Percentiles rank a stretch among this genome's conserved stretches.
Evolutionary conservation across 129 eudicot species (phyloP).

Genomic region (Logfia minima): DNA sequence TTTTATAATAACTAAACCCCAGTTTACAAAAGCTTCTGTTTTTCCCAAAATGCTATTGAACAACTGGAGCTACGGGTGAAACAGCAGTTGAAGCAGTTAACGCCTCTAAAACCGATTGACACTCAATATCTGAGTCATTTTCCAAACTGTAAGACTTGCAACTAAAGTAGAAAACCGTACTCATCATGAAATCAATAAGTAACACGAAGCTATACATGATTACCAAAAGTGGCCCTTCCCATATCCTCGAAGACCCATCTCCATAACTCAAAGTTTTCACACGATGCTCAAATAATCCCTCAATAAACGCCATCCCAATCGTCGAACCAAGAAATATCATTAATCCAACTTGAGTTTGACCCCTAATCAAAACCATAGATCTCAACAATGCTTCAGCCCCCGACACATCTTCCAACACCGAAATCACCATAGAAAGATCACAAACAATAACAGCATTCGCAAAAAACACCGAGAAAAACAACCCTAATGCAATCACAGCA

Average conservation of each 20-base stretch:
- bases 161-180: slow-evolving; percentile 87
- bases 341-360: slow-evolving; percentile 93
- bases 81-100: slow-evolving; percentile 46
- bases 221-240: slow-evolving; percentile 99
- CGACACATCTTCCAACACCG: slow-evolving; percentile 85
- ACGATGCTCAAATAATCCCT: slow-evolving; percentile 93
- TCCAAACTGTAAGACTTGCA: slow-evolving; percentile 90
- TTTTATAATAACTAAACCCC: not conserved
- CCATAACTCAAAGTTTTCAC: slow-evolving; percentile 88
- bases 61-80: slow-evolving; percentile 35
- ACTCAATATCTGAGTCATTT: slow-evolving; percentile 50
- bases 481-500: slow-evolving; percentile 53
- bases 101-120: slow-evolving; percentile 74
- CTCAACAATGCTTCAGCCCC: slow-evolving; percentile 85
- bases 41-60: slow-evolving; percentile 32
- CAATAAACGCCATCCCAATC: slow-evolving; percentile 82
- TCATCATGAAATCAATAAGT: slow-evolving; percentile 94
- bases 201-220: slow-evolving; percentile 84
- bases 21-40: not conserved
- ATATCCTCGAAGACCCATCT: slow-evolving; percentile 92
- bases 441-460: slow-evolving; percentile 79
- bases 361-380: slow-evolving; percentile 69
- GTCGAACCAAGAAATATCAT: slow-evolving; percentile 86
- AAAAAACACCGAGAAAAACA: slow-evolving; percentile 63
- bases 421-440: slow-evolving; percentile 75